Evolutionary conservation across 2,329 filamentous ascomycete species (phyloP), one percentile per base, ranked within the genome.

Genomic region (Exserohilum turcica): DNA sequence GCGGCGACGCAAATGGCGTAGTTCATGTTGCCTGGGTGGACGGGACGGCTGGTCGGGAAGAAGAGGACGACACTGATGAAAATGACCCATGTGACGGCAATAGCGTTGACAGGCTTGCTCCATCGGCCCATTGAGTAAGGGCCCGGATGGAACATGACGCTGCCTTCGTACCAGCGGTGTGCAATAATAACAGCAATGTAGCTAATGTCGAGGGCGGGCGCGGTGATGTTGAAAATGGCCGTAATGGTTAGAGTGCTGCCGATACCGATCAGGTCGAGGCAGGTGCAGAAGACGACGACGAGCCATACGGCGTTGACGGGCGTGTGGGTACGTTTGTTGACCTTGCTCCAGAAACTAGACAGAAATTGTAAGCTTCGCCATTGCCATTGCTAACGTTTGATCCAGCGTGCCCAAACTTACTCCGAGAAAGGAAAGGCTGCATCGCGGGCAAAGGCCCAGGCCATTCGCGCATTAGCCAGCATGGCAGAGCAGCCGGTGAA

Each of bases 291-390:
- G 55, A 79, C 62, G 2, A 86, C 84, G 38, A 86, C 82, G 43
- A 86, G 80, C 84, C 84, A 87, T 48, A 87, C 85, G 2, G 83
- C 80, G 54, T 86, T 83, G 48, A 87, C 76, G 0, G 85, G 85
- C 0, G 85, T 87, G 12, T 81, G 75, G 0, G 84, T 87, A 43
- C 73, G 63, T 7, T 63, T 55, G 60, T 85, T 84, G 46, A 86
- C 75, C 56, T 77, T 79, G 37, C 79, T 77, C 71, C 82, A 81
- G 63, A 80, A 78, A 8, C 80, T 83, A 48, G 5, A 43, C 6
- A 27, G 13, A n/a, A 40, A 43, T 2, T 13, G 60, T 70, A 49
- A 70, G 69, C 54, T 27, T 56, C n/a, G 21, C 8, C 8, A 6
- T 35, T 24, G n/a, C n/a, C 42, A 9, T 10, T 40, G 9, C 7